Conservation (phyloP, 768 basidiomycete genomes). For the Lactarius vividus region DNA sequence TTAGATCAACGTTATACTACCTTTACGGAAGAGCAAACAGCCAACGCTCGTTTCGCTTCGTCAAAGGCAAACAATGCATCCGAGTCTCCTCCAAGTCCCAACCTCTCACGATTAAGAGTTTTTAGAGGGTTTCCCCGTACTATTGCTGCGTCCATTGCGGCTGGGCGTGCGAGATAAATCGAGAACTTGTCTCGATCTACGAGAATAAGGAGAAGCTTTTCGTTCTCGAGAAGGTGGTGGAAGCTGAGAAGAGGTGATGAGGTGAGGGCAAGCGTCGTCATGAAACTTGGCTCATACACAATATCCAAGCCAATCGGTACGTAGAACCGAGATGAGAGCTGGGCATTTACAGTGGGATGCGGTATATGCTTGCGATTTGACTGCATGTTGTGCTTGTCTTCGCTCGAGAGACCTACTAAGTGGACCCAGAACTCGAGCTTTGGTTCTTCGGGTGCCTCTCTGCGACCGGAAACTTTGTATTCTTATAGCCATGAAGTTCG, state of each 20-base stretch:
- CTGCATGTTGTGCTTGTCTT: slow-evolving; percentile 10
- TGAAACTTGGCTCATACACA: background rate
- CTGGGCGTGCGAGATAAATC: background rate
- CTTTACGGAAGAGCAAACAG: slow-evolving; percentile 43
- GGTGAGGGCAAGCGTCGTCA: background rate
- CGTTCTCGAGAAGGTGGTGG: slow-evolving; percentile 11
- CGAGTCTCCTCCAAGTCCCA: slow-evolving; percentile 38
- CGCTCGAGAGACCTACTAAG: background rate
- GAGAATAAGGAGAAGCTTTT: slow-evolving; percentile 5
- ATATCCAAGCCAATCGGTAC: slow-evolving; percentile 3
- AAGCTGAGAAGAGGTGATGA: background rate
- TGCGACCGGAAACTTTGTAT: background rate
- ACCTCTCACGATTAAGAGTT: slow-evolving; percentile 43
- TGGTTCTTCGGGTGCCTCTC: background rate
- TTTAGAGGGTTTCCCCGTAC: background rate
- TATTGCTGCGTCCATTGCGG: background rate
- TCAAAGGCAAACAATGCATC: slow-evolving; percentile 45
- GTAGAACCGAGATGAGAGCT: slow-evolving; percentile 9
- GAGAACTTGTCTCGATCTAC: background rate
- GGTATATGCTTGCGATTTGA: slow-evolving; percentile 10
- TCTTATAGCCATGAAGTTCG: background rate
- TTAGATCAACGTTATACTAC: slow-evolving; percentile 29
- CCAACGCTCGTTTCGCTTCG: slow-evolving; percentile 48
- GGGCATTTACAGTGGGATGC: background rate
- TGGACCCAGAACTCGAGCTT: background rate